Evolutionary conservation across 148 eudicot species (phyloP), one percentile per base, ranked within the genome.

Genomic region (Oxyria digyna): DNA sequence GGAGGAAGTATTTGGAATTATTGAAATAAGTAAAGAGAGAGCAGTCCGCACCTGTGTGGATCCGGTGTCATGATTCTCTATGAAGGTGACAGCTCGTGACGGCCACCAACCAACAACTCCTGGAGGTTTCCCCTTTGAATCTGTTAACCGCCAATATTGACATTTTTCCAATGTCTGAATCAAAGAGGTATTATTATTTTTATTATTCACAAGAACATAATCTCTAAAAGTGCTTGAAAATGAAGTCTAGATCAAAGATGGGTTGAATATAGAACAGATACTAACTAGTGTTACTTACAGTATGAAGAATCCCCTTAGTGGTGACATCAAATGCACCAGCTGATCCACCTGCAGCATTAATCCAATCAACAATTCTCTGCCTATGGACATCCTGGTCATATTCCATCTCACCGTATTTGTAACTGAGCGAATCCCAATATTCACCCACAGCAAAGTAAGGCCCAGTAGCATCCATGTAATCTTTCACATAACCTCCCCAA

Each of bases 31-130:
- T n/a, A n/a, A n/a, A n/a, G n/a, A n/a, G n/a, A n/a, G n/a, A n/a
- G n/a, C n/a, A n/a, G n/a, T n/a, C n/a, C n/a, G 63, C 72, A 95
- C 99, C 99, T 95, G 99, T 52, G 99, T 95, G 59, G 99, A 95
- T 70, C 99, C 99, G 64, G 99, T 95, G 78, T 95, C 99, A 73
- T 95, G 99, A 81, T 95, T 95, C 78, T 95, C 99, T 73, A 95
- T 91, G 65, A 95, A 95, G 69, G 99, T 95, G 67, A 95, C 85
- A 69, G 97, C 99, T 49, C 99, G 90, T 41, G 99, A 95, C 11
- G 99, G 97, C 99, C 99, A 95, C 99, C 99, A 95, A 38, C 99
- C 99, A 67, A 95, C 74, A 63, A 91, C 99, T 21, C 99, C 99
- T n/a, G 99, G 99, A 67, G 97, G 99, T 77, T 87, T 91, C 63